Base-by-base conservation (phyloP, 148 eudicot species). In the Nyssa sinensis region DNA sequence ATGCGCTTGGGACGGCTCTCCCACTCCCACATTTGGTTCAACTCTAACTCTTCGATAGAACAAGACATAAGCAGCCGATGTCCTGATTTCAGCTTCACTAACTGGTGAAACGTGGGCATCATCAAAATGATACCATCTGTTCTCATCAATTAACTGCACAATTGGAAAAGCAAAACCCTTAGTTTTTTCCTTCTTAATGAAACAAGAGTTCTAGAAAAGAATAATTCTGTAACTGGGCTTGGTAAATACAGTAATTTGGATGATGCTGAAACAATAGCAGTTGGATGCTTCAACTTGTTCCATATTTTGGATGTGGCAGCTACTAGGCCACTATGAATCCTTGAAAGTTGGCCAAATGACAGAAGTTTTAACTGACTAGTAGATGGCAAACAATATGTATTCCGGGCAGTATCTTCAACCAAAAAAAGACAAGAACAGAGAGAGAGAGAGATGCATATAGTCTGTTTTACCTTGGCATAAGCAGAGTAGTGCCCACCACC, bases 401-500 rank as follows among this genome's bases (percentile, higher is more conserved):
- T 1, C 51, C 51, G 12, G 51, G 44, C 12, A 44, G 16, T 44
- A 44, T 44, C 51, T 44, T 19, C 17, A 44, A 44, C 17, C 3
- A 55, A 55, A 55, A n/a, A 7, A 17, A 49, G 57, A 14, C 14
- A 16, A 16, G 5, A 53, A 53, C n/a, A 55, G 21, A n/a, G 2
- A 10, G 24, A 44, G 16, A 14, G 16, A 23, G 33, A 57, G 7
- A 70, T 71, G 37, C 27, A 6, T 7, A 33, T 28, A 11, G 7
- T 21, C 17, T 51, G n/a, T n/a, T 23, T 62, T 81, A 91, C 99
- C 97, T 96, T 93, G 62, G 94, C 93, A 79, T 93, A 93, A 30
- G 99, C 99, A 69, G 99, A 78, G 76, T 96, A 96, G 73, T 96
- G 99, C 28, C 99, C 99, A 7, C 94, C 98, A 67, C 99, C 99